Conservation (phyloP, 768 basidiomycete species). For the Auricularia auricula-judae region DNA sequence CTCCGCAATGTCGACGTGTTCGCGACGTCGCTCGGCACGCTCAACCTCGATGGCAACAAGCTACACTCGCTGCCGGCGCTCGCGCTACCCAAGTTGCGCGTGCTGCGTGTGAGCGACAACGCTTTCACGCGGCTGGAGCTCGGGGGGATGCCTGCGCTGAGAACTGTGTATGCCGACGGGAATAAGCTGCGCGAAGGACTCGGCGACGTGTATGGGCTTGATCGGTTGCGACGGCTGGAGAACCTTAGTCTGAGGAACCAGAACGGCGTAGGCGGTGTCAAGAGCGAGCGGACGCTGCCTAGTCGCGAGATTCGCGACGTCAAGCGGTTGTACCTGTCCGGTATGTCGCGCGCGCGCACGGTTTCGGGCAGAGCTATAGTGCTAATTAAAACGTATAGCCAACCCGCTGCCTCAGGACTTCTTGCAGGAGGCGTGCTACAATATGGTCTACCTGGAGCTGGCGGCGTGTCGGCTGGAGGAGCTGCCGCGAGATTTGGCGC, state of each 20-base stretch:
- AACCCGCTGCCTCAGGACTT: slow-evolving; percentile 35
- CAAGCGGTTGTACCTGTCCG: slow-evolving; percentile 89
- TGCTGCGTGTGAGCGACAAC: slow-evolving; percentile 79
- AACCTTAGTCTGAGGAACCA: slow-evolving; percentile 90
- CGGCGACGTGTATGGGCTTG: slow-evolving; percentile 23
- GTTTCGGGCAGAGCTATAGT: slow-evolving; percentile 3
- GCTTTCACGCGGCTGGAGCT: slow-evolving; percentile 52
- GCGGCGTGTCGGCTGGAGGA: slow-evolving; percentile 72
- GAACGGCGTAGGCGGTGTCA: slow-evolving; percentile 28
- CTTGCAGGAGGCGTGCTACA: slow-evolving; percentile 64
- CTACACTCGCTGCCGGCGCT: slow-evolving; percentile 37
- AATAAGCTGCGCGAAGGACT: slow-evolving; percentile 39
- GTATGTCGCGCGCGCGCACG: slow-evolving; percentile 33
- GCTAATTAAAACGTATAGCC: slow-evolving; percentile 35
- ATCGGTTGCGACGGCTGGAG: slow-evolving; percentile 57
- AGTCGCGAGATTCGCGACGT: slow-evolving; percentile 68
- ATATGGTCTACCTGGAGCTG: slow-evolving; percentile 84
- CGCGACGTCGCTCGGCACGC: slow-evolving; percentile 48
- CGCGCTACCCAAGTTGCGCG: slow-evolving; percentile 59
- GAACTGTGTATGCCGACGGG: slow-evolving; percentile 89
- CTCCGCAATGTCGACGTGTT: slow-evolving; percentile 48
- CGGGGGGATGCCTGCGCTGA: slow-evolving; percentile 52
- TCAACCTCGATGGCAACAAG: slow-evolving; percentile 76
- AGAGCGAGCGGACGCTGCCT: slow-evolving; percentile 14
- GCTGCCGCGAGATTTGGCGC: slow-evolving; percentile 59